Percentiles rank a stretch among this genome's conserved stretches.
These are phyloP conservation scores for Penicillium carneum DNA, from an alignment of 2,329 filamentous ascomycete species.

Conservation along the genomic window DNA sequence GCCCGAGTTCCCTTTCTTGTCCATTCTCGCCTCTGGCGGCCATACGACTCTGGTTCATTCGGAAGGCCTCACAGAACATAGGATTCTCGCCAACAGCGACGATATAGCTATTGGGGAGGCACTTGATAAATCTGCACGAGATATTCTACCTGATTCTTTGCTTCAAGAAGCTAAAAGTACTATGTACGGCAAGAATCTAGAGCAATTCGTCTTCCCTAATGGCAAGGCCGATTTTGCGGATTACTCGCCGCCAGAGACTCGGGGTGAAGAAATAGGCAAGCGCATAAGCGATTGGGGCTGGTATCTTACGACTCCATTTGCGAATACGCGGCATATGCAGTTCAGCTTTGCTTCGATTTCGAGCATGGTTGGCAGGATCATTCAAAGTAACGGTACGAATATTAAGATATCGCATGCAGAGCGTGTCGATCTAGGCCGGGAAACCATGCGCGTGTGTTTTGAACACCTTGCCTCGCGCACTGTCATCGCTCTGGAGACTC, in stretches of 20 bases:
- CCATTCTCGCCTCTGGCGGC: constrained; percentile 87
- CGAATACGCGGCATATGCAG: constrained; percentile 63
- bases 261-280: constrained; percentile 65
- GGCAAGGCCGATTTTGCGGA: constrained; percentile 46
- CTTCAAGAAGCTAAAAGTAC: constrained; percentile 66
- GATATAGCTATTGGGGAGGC: constrained; percentile 90
- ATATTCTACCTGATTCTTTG: constrained; percentile 70
- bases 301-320: constrained; percentile 72
- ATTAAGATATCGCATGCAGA: constrained; percentile 62
- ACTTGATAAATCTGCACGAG: constrained; percentile 84
- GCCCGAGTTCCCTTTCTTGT: constrained; percentile 82
- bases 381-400: constrained; percentile 45
- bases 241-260: constrained; percentile 66
- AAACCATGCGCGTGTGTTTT: constrained; percentile 81
- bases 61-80: constrained; percentile 70
- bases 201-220: constrained; percentile 76
- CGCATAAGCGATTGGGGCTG: constrained; percentile 66
- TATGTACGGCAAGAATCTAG: constrained; percentile 82
- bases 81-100: constrained; percentile 73
- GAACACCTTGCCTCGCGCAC: constrained; percentile 83
- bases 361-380: constrained; percentile 68
- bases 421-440: constrained; percentile 72
- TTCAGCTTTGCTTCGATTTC: constrained; percentile 80
- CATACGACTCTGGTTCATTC: constrained; percentile 88
- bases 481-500: constrained; percentile 68